phyloP scores from a whole-genome alignment of 2,329 filamentous ascomycete genomes.

The Thielaviopsis populi region DNA sequence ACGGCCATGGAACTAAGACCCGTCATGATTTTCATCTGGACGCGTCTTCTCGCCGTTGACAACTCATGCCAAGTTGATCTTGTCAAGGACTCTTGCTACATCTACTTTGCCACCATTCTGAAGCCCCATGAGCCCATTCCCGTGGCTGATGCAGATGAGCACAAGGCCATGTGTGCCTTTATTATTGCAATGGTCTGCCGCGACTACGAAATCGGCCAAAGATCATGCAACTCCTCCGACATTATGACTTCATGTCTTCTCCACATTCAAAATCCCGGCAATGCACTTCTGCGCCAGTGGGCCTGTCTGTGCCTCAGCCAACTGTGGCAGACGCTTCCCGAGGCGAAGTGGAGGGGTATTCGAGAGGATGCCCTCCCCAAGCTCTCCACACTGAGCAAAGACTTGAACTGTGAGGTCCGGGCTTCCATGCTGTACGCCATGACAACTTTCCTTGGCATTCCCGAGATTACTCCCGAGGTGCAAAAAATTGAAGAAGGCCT shows the following conservation, averaged over 20 bases:
- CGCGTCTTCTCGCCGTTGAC: constrained; percentile 85
- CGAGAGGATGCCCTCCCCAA: constrained; percentile 70
- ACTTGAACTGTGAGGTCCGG: constrained; percentile 81
- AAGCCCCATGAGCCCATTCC: constrained; percentile 72
- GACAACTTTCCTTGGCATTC: constrained; percentile 86
- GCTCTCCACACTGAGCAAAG: constrained; percentile 64
- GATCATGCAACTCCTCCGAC: constrained; percentile 78
- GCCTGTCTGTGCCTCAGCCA: constrained; percentile 90
- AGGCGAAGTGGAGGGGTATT: constrained; percentile 94
- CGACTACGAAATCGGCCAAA: constrained; percentile 79
- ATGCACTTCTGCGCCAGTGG: constrained; percentile 84
- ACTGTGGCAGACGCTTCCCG: constrained; percentile 77
- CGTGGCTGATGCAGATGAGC: constrained; percentile 77
- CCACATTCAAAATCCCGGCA: constrained; percentile 73
- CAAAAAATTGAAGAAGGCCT: constrained; percentile 82
- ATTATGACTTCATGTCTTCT: constrained; percentile 77
- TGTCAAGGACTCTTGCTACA: constrained; percentile 91
- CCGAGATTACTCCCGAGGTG: constrained; percentile 80
- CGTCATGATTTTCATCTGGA: constrained; percentile 99
- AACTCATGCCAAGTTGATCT: constrained; percentile 85
- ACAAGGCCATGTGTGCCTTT: constrained; percentile 98
- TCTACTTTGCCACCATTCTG: constrained; percentile 88
- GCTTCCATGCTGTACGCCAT: constrained; percentile 87
- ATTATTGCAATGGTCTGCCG: constrained; percentile 96
- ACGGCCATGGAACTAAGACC: constrained; percentile 89